Percentiles rank a stretch among this genome's conserved stretches.
phyloP scores from a whole-genome alignment of 345 rosid genomes.

The Trapa bicornis region DNA sequence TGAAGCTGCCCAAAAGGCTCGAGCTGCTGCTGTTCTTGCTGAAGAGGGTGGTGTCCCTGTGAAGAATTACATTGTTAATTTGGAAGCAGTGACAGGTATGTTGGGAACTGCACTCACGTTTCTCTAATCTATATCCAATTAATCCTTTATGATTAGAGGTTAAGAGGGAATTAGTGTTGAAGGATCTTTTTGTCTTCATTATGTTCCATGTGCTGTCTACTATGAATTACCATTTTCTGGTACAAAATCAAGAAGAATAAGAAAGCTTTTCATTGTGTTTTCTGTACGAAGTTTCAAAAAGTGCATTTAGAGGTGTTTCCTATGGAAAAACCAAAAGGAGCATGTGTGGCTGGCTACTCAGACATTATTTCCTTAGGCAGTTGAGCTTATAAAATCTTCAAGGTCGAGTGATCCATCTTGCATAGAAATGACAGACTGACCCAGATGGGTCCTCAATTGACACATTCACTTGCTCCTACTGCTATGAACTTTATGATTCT shows the following conservation, averaged over 20 bases:
- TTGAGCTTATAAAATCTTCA: not conserved
- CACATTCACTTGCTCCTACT: no score
- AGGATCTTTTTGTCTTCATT: no score
- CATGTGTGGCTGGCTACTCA: not conserved
- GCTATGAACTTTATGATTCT: no score
- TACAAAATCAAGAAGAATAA: not conserved
- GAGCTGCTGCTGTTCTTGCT: conserved; percentile 86
- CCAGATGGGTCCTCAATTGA: not conserved
- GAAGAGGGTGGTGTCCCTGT: conserved; percentile 67
- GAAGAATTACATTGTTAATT: conserved; percentile 57
- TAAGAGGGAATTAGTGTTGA: no score
- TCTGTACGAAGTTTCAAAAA: not conserved
- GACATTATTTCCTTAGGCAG: not conserved
- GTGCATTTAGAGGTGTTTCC: not conserved
- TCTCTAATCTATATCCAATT: no score
- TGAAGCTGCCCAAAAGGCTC: conserved; percentile 87
- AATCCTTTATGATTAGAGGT: no score
- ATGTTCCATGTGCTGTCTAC: no score
- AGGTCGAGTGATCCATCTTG: no score
- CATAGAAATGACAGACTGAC: no score
- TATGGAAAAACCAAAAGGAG: not conserved
- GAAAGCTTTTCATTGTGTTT: no score
- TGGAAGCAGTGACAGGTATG: conserved; percentile 89
- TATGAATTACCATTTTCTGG: not conserved
- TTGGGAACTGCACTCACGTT: not conserved